A percentile compares a stretch with the other conserved stretches of the same genome.
phyloP scores from a whole-genome alignment of 192 early-diverging fungal genomes.

The Umbelopsis isabellina region DNA sequence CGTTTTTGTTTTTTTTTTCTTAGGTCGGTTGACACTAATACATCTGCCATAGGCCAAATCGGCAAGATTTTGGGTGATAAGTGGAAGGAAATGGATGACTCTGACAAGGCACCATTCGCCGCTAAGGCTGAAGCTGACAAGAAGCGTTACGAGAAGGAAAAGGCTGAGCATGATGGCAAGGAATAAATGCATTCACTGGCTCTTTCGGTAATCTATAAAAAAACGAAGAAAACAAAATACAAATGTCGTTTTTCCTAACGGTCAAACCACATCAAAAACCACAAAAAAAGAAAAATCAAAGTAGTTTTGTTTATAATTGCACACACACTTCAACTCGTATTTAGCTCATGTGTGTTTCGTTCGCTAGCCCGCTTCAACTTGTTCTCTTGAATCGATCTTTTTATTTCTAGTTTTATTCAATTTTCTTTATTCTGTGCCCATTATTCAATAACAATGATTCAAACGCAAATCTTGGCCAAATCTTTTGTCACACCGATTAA shows the following conservation, averaged over 20 bases:
- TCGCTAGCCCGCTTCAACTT: neutral
- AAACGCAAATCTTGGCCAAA: neutral
- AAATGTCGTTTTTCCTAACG: too few relatives aligned
- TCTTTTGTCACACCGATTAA: neutral
- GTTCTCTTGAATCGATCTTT: neutral
- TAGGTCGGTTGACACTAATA: neutral
- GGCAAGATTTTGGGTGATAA: constrained; percentile 49
- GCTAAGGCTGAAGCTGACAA: constrained; percentile 44
- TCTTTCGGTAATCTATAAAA: neutral
- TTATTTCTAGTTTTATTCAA: constrained; percentile 1
- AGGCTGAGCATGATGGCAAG: constrained; percentile 29
- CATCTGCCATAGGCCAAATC: constrained; percentile 35
- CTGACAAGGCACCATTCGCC: constrained; percentile 43
- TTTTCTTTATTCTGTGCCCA: constrained; percentile 5
- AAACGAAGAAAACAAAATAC: too few relatives aligned
- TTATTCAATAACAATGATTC: constrained; percentile 18
- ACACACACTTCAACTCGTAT: too few relatives aligned
- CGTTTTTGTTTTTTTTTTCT: constrained; percentile 20
- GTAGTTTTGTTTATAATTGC: too few relatives aligned
- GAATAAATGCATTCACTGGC: neutral
- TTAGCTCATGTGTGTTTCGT: constrained; percentile 2
- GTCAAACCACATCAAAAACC: too few relatives aligned
- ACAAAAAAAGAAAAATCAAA: too few relatives aligned
- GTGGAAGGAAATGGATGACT: constrained; percentile 42
- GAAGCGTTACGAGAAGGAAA: constrained; percentile 46